Percentiles rank a stretch among this genome's conserved stretches.
phyloP scores from a whole-genome alignment of 2,329 filamentous ascomycete genomes.

The Falciphora oryzae region DNA sequence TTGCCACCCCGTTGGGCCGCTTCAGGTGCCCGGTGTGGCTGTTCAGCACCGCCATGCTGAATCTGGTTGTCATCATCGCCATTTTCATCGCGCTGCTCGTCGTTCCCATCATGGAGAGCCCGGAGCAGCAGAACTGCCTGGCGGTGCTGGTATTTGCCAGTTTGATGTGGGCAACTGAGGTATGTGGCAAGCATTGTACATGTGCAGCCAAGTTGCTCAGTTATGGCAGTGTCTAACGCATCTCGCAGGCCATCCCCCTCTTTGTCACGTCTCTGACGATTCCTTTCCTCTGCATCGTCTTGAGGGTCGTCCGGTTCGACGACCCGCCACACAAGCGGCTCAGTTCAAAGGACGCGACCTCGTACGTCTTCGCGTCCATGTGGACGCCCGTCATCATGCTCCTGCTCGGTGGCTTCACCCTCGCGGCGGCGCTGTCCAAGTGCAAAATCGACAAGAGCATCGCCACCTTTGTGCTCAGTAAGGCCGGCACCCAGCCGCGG shows the following conservation, averaged over 20 bases:
- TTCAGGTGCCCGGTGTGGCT: constrained; percentile 76
- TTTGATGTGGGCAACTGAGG: constrained; percentile 93
- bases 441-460: constrained; percentile 98
- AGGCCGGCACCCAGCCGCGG: constrained; percentile 83
- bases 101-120: constrained; percentile 74
- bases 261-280: constrained; percentile 95
- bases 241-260: constrained; percentile 75
- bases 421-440: constrained; percentile 91
- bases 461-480: constrained; percentile 92
- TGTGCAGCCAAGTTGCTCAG: no score
- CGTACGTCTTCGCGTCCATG: constrained; percentile 89
- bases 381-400: constrained; percentile 99
- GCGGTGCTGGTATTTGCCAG: constrained; percentile 92
- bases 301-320: constrained; percentile 78
- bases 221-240: neutral
- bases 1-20: constrained; percentile 74
- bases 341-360: constrained; percentile 72
- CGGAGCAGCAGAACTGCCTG: constrained; percentile 93
- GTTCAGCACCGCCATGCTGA: constrained; percentile 74
- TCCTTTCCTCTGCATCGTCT: constrained; percentile 83
- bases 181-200: constrained; percentile 29
- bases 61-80: constrained; percentile 62
- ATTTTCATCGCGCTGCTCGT: constrained; percentile 71
- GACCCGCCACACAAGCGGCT: constrained; percentile 62
- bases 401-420: constrained; percentile 88